A percentile compares a stretch with the other conserved stretches of the same genome.
These are phyloP conservation scores for Sporothrix protearum DNA, from an alignment of 2,329 filamentous ascomycete genomes.

Conservation along the genomic window DNA sequence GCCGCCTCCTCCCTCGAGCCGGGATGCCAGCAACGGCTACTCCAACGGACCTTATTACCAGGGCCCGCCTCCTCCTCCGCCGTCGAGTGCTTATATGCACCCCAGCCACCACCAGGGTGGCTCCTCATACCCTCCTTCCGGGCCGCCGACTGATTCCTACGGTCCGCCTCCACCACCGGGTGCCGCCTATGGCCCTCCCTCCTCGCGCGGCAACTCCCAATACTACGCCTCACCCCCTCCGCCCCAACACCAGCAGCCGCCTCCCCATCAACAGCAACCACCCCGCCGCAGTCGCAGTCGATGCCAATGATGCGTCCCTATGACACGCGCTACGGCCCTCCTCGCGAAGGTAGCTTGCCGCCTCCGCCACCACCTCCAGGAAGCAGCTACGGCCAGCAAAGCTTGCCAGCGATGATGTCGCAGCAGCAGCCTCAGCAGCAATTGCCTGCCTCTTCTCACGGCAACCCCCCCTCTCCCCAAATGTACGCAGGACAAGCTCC, in stretches of 20 bases:
- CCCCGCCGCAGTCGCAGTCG: too few relatives aligned
- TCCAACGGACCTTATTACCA: not conserved
- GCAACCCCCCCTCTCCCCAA: not conserved
- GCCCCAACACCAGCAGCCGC: not conserved
- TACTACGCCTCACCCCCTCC: constrained; percentile 27
- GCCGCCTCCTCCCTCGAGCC: not conserved
- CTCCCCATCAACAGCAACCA: not conserved
- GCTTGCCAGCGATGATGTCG: not conserved
- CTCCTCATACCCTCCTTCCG: constrained; percentile 6
- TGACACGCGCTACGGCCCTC: constrained; percentile 8
- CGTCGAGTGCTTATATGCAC: constrained; percentile 2
- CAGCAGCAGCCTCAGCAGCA: not conserved
- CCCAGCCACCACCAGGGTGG: constrained; percentile 13
- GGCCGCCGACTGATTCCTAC: constrained; percentile 15
- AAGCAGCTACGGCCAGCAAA: constrained; percentile 12
- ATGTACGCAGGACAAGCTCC: not conserved
- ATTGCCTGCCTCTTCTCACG: not conserved
- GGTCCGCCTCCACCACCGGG: constrained; percentile 12
- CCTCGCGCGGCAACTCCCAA: constrained; percentile 15
- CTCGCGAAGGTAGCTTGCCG: not conserved
- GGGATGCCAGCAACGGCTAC: constrained; percentile 12
- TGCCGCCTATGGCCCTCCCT: constrained; percentile 13
- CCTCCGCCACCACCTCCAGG: constrained; percentile 1
- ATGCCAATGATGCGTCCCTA: constrained; percentile 22
- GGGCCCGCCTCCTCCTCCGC: not conserved